phyloP scores from a whole-genome alignment of 495 filamentous ascomycete genomes.

The Penicillium nucicola region DNA sequence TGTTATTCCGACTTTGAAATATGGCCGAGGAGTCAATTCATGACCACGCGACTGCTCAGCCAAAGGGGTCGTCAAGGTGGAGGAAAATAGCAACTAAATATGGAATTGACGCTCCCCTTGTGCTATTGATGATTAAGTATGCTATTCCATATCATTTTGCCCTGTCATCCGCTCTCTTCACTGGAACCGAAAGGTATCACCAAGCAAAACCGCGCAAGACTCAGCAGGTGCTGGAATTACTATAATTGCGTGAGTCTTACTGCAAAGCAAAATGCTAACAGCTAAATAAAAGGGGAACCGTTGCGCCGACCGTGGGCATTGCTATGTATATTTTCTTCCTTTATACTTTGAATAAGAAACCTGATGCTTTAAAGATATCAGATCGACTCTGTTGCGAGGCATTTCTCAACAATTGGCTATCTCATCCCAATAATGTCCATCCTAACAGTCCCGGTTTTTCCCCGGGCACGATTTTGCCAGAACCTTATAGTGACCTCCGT shows the following conservation, averaged over 20 bases:
- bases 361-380: constrained; percentile 2
- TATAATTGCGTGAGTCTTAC: too few relatives aligned
- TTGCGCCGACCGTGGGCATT: constrained; percentile 4
- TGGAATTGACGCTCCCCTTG: neutral
- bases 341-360: neutral
- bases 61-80: too few relatives aligned
- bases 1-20: too few relatives aligned
- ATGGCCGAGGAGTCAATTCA: too few relatives aligned
- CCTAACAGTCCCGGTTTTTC: neutral
- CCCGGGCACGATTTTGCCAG: constrained; percentile 5
- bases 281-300: neutral
- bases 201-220: too few relatives aligned
- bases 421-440: constrained; percentile 9
- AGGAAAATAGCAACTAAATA: too few relatives aligned
- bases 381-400: neutral
- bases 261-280: too few relatives aligned
- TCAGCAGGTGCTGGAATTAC: too few relatives aligned
- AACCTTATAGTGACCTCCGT: constrained; percentile 2
- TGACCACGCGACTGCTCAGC: too few relatives aligned
- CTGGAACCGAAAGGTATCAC: neutral
- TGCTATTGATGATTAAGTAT: constrained; percentile 6
- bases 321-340: constrained; percentile 2
- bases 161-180: constrained; percentile 25
- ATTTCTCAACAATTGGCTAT: constrained; percentile 9
- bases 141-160: neutral